Base-by-base conservation (phyloP, 805 yeast genomes). In the Yamadazyma takamatsuzukensis region DNA sequence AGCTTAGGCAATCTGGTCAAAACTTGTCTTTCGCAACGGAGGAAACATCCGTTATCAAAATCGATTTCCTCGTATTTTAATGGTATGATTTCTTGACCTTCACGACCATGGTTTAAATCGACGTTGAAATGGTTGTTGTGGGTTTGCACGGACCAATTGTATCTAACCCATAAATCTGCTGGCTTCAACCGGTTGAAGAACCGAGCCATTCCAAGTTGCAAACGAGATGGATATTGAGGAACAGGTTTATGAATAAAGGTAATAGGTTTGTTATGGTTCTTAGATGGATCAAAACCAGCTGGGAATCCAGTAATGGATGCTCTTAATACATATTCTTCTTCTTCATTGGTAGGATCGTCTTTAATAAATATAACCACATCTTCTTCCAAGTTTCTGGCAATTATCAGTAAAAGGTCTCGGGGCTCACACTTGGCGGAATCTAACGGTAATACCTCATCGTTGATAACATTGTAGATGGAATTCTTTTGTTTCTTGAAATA, bases 81-180 rank as follows among this genome's bases (percentile, higher is more conserved):
- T 16, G 43, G 42, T 7, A 40, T 34, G 3, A 56, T 29, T 6
- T 32, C 37, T 11, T 57, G 60, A 6, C 64, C 69, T 5, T 39
- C 44, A 13, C 61, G 47, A 1, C 51, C 65, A 40, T 64, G 70
- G 32, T 58, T 56, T 5, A 49, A 39, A 27, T 49, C 54, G 3
- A 61, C 37, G 18, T 49, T 49, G 33, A 59, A 62, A 18, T 49
- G 44, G 12, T 45, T 37, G 3, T 67, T 60, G 46, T 79, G 84
- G 1, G 78, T 66, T 49, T 83, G 93, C 15, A 83, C 55, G 0
- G 81, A 67, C 85, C 88, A 83, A 41, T 83, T 83, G 44, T 68
- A 69, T 36, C 93, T 67, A 38, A 74, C 74, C 49, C 83, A 80
- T 30, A 69, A 67, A 34, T 75, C 74, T 18, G 69, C 63, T 3